A percentile compares a stretch with the other conserved stretches of the same genome.
Evolutionary conservation across 139 green algal species (phyloP).

Genomic region (Tetradesmus lagerheimii): DNA sequence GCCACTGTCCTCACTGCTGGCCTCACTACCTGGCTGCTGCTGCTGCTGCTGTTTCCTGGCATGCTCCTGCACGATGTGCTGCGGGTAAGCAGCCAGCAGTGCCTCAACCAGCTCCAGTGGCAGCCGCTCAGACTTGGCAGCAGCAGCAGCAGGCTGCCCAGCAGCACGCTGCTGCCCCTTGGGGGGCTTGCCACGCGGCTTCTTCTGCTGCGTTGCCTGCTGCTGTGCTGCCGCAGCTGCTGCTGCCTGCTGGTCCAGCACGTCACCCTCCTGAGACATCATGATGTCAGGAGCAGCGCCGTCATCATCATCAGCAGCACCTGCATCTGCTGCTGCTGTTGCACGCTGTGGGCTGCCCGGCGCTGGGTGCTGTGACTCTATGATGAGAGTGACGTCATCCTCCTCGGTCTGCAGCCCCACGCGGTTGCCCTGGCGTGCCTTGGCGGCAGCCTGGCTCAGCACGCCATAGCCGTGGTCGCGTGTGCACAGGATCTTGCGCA

Average conservation of each 20-base stretch:
- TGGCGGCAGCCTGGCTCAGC: neutral
- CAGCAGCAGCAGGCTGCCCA: neutral
- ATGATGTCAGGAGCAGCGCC: neutral
- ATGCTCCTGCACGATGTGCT: neutral
- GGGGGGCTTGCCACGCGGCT: neutral
- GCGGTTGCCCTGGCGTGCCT: neutral
- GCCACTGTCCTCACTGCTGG: neutral
- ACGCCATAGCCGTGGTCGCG: constrained; percentile 1
- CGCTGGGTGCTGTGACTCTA: neutral
- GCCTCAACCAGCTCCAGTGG: neutral
- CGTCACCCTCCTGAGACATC: neutral
- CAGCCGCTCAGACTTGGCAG: neutral
- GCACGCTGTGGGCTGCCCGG: too few relatives aligned
- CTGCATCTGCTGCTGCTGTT: neutral
- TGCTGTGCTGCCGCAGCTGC: neutral
- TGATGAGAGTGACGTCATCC: neutral
- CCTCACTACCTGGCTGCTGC: neutral
- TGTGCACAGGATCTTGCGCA: constrained; percentile 33
- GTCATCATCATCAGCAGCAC: too few relatives aligned
- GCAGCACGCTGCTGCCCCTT: neutral
- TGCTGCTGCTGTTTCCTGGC: constrained; percentile 1
- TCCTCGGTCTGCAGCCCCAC: neutral
- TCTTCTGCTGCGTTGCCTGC: neutral
- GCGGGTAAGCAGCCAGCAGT: neutral
- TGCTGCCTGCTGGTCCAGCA: neutral